Conservation (phyloP, 2,329 filamentous ascomycete genomes). For the Fusarium redolens region DNA sequence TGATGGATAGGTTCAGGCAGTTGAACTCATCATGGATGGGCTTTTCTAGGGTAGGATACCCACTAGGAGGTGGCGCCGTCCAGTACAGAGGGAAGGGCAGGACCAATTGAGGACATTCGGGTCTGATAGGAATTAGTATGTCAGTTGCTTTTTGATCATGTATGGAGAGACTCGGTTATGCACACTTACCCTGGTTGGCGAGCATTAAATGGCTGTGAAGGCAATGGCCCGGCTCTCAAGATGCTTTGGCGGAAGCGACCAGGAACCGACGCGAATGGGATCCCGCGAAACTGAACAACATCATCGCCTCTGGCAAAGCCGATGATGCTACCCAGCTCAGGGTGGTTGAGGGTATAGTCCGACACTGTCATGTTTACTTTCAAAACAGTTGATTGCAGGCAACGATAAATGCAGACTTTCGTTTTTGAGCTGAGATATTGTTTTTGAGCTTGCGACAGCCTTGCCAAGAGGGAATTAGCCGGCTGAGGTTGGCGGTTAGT, state of each 20-base stretch:
- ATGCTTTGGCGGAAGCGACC: background rate
- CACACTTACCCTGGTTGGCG: background rate
- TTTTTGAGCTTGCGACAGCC: background rate
- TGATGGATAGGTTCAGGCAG: background rate
- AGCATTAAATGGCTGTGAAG: background rate
- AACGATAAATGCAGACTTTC: background rate
- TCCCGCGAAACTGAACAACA: background rate
- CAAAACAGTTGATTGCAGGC: background rate
- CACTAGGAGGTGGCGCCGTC: background rate
- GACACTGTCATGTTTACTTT: background rate
- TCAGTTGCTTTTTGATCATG: background rate
- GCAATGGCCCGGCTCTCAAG: fast-evolving
- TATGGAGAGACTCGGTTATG: no score
- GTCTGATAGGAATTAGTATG: background rate
- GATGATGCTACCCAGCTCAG: background rate
- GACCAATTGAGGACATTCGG: background rate
- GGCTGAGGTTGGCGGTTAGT: background rate
- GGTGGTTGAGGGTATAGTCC: background rate
- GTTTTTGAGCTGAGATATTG: no score
- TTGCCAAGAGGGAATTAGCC: background rate
- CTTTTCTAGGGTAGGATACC: background rate
- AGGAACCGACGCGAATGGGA: background rate
- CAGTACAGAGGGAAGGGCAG: background rate
- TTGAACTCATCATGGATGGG: background rate
- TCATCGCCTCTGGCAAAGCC: background rate